phyloP scores from a whole-genome alignment of 345 rosid genomes.

The Euphorbia pulcherrima region DNA sequence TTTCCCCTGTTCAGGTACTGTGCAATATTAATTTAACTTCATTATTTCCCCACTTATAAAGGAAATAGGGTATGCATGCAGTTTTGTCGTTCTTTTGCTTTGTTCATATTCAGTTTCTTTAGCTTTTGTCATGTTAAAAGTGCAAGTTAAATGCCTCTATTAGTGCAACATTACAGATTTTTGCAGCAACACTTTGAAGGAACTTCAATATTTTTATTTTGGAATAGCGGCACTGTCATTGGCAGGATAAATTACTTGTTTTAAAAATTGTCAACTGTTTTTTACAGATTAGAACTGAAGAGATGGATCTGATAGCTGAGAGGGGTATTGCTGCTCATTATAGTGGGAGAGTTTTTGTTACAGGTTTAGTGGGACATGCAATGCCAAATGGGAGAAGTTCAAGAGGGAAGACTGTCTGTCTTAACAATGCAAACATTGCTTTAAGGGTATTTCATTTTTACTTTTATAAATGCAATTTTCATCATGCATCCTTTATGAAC shows the following conservation, averaged over 20 bases:
- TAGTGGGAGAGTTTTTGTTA: constrained; percentile 73
- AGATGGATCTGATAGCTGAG: constrained; percentile 94
- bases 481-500: constrained; percentile 14
- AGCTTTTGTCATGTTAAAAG: background rate
- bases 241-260: background rate
- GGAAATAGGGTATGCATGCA: no score
- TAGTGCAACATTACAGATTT: background rate
- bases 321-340: constrained; percentile 98
- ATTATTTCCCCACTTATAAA: background rate
- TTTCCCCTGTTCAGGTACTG: constrained; percentile 16
- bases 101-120: background rate
- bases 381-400: constrained; percentile 58
- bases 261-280: background rate
- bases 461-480: constrained; percentile 21
- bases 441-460: constrained; percentile 59
- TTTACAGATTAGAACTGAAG: constrained; percentile 90
- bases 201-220: background rate
- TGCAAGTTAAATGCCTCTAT: background rate
- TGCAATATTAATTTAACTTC: background rate
- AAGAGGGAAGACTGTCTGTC: constrained; percentile 74
- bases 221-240: background rate
- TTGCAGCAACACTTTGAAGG: background rate
- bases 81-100: background rate
- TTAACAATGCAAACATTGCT: constrained; percentile 87
- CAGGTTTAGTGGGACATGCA: constrained; percentile 72